Percentiles rank a stretch among this genome's conserved stretches.
These are phyloP conservation scores for Alternaria gansuensis DNA, from an alignment of 2,329 filamentous ascomycete genomes.

Conservation along the genomic window DNA sequence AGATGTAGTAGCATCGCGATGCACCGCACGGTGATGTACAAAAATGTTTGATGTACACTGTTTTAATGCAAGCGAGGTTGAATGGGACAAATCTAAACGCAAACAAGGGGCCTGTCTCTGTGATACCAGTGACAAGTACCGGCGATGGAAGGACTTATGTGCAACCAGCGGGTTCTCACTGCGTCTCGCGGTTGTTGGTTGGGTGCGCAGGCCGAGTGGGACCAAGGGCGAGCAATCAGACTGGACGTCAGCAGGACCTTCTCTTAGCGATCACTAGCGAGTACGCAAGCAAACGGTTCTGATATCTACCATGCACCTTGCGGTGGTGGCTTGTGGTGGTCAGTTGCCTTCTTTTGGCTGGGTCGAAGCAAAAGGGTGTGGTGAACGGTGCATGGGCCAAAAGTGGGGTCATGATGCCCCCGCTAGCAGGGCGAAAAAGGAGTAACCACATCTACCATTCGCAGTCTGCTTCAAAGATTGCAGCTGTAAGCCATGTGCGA, in stretches of 20 bases:
- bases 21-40: not conserved
- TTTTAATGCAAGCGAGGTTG: not conserved
- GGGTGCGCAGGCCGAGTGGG: conserved; percentile 2
- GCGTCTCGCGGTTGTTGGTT: conserved; percentile 1
- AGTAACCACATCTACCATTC: not conserved
- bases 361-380: conserved; percentile 3
- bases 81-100: not conserved
- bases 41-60: not conserved
- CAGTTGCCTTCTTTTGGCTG: conserved; percentile 22
- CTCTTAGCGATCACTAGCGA: not conserved
- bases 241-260: not conserved
- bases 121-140: conserved; percentile 3
- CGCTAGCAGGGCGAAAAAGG: not conserved
- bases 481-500: conserved; percentile 14
- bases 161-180: not conserved
- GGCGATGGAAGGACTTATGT: not conserved
- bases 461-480: not conserved
- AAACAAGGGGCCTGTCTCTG: not conserved
- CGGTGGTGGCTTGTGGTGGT: conserved; percentile 10
- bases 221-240: conserved; percentile 10
- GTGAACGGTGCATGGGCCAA: conserved; percentile 12
- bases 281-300: not conserved
- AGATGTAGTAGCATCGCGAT: not conserved
- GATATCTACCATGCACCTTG: not conserved
- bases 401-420: conserved; percentile 11